A percentile compares a stretch with the other conserved stretches of the same genome.
Evolutionary conservation across 2,329 filamentous ascomycete genomes (phyloP).

Genomic region (Colletotrichum filicis): DNA sequence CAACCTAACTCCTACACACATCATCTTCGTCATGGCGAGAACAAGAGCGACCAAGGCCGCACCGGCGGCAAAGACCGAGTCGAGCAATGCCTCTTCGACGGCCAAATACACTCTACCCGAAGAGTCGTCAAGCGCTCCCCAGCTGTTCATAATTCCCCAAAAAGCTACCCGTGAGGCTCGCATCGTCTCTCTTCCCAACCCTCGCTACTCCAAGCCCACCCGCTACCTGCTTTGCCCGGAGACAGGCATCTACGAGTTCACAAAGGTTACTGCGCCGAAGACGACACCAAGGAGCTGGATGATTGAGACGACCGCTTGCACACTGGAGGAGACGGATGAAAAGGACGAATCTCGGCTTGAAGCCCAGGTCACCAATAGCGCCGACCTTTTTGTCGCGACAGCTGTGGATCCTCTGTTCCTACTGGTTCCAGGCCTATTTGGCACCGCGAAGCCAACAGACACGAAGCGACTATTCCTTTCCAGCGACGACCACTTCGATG

Average conservation of each 20-base stretch:
- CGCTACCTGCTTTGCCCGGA: constrained; percentile 72
- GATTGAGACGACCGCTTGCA: constrained; percentile 51
- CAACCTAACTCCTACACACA: background rate
- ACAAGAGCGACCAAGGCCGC: constrained; percentile 57
- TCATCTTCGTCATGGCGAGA: constrained; percentile 54
- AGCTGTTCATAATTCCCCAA: constrained; percentile 71
- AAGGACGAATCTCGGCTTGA: constrained; percentile 36
- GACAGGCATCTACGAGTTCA: constrained; percentile 74
- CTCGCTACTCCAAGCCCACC: constrained; percentile 63
- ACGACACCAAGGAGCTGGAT: constrained; percentile 71
- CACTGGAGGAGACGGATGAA: constrained; percentile 35
- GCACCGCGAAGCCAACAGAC: constrained; percentile 56
- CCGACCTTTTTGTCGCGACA: constrained; percentile 86
- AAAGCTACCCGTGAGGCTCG: constrained; percentile 63
- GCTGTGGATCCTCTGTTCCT: constrained; percentile 87
- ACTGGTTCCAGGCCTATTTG: constrained; percentile 76
- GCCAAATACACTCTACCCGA: constrained; percentile 53
- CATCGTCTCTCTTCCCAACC: constrained; percentile 70
- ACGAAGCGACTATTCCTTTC: constrained; percentile 74
- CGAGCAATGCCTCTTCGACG: constrained; percentile 40
- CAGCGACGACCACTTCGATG: constrained; percentile 78
- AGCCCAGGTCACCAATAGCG: constrained; percentile 65
- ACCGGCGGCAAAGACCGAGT: constrained; percentile 45
- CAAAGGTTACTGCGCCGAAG: constrained; percentile 63
- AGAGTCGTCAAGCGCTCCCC: constrained; percentile 56